Conservation (phyloP, 2,329 filamentous ascomycete species). For the Aspergillus puulaauensis region DNA sequence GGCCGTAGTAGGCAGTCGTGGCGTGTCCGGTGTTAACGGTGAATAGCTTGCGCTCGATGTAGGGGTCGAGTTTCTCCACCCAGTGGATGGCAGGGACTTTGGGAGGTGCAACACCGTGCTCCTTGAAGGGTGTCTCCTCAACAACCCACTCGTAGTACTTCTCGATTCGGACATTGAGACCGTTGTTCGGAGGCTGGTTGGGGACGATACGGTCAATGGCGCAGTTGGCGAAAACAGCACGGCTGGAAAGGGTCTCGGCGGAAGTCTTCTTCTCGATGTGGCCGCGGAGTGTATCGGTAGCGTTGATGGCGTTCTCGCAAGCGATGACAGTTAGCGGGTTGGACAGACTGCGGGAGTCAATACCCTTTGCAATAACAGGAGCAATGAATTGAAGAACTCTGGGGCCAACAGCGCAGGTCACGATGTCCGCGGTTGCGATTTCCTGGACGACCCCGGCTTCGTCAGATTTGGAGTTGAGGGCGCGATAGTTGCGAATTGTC, state of each 20-base stretch:
- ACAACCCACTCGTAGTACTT: constrained; percentile 99
- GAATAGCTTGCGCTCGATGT: constrained; percentile 99
- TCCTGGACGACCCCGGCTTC: constrained; percentile 78
- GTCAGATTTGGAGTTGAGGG: constrained; percentile 89
- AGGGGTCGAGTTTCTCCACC: constrained; percentile 87
- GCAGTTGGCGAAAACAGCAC: constrained; percentile 92
- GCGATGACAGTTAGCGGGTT: constrained; percentile 87
- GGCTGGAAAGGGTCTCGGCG: constrained; percentile 63
- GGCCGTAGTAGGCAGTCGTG: constrained; percentile 92
- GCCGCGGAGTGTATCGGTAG: constrained; percentile 80
- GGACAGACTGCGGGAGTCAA: constrained; percentile 67
- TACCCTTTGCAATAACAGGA: constrained; percentile 90
- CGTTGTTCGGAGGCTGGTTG: constrained; percentile 75
- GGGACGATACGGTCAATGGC: constrained; percentile 98
- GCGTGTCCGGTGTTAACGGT: constrained; percentile 99
- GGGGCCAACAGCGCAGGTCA: constrained; percentile 96
- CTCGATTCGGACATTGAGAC: constrained; percentile 91
- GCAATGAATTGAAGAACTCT: constrained; percentile 97
- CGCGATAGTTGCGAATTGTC: constrained; percentile 91
- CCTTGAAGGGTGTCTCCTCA: constrained; percentile 79
- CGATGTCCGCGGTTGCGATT: constrained; percentile 82
- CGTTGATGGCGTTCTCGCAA: constrained; percentile 96
- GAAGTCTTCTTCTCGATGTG: constrained; percentile 79
- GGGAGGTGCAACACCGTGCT: constrained; percentile 61
- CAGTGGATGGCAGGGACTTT: constrained; percentile 86